These are phyloP conservation scores for Suillus luteus DNA, from an alignment of 768 basidiomycete genomes.

Conservation along the genomic window DNA sequence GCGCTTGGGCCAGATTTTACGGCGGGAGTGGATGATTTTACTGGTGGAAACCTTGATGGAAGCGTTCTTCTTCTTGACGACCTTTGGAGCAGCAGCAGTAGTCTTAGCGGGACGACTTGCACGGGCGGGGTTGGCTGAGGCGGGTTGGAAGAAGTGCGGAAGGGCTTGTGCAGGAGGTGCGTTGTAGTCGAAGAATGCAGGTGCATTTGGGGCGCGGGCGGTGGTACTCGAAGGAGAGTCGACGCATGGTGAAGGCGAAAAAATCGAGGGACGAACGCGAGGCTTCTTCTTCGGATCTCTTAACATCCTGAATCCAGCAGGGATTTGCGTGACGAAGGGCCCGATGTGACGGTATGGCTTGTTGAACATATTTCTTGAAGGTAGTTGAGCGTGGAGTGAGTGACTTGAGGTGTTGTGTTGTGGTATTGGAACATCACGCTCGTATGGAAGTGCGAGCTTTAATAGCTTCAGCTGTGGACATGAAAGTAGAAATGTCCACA, in stretches of 20 bases:
- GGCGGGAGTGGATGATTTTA: constrained; percentile 10
- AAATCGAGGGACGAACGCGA: constrained; percentile 16
- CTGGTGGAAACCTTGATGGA: neutral
- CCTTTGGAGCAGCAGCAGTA: constrained; percentile 1
- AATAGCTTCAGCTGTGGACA: neutral
- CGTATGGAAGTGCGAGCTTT: neutral
- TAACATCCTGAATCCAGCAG: constrained; percentile 32
- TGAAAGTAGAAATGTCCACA: neutral
- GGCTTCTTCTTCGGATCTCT: constrained; percentile 16
- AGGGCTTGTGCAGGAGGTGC: constrained; percentile 15
- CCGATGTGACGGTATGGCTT: constrained; percentile 19
- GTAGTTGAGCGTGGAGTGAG: neutral
- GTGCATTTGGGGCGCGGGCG: neutral
- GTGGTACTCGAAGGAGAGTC: constrained; percentile 23
- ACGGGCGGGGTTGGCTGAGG: neutral
- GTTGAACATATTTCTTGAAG: constrained; percentile 22
- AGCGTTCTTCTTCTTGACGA: neutral
- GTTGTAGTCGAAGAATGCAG: constrained; percentile 12
- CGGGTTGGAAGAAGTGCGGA: constrained; percentile 6
- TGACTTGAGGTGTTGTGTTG: neutral
- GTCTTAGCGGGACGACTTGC: neutral
- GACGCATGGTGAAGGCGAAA: constrained; percentile 13
- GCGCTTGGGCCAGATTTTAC: constrained; percentile 22
- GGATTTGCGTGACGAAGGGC: constrained; percentile 13
- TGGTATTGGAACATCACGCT: neutral